Conservation (phyloP, 805 yeast genomes). For the Monosporozyma yasuniensis region DNA sequence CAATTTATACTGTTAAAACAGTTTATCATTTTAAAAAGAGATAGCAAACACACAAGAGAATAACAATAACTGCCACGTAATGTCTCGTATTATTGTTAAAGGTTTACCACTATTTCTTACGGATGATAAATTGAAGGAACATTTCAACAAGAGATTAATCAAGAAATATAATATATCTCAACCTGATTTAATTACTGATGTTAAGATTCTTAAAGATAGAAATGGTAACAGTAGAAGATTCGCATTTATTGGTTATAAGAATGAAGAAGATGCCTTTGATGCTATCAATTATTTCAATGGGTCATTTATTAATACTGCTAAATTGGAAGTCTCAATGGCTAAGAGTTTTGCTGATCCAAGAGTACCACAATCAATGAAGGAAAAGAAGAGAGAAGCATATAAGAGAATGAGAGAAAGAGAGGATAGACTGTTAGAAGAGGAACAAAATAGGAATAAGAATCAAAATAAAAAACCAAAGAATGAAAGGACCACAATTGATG, state of each 20-base stretch:
- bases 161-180: constrained; percentile 17
- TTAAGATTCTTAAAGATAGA: constrained; percentile 68
- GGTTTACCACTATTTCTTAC: constrained; percentile 73
- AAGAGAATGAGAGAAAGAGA: constrained; percentile 41
- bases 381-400: constrained; percentile 43
- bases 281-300: constrained; percentile 71
- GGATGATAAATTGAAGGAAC: constrained; percentile 62
- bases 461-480: constrained; percentile 29
- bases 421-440: constrained; percentile 37
- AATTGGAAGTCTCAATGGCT: constrained; percentile 71
- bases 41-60: neutral
- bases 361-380: constrained; percentile 59
- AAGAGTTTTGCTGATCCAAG: constrained; percentile 77
- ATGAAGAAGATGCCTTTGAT: constrained; percentile 61
- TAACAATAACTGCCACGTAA: constrained; percentile 12
- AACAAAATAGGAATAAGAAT: constrained; percentile 32
- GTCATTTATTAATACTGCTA: constrained; percentile 76
- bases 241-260: constrained; percentile 83
- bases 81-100: constrained; percentile 88
- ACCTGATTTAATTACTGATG: constrained; percentile 72
- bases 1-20: constrained; percentile 2
- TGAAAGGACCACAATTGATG: constrained; percentile 37
- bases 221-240: constrained; percentile 86
- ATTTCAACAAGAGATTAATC: constrained; percentile 40
- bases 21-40: neutral